Evolutionary conservation across 306 rosid species (phyloP), one percentile per base, ranked within the genome.

Genomic region (Ziziphus jujuba): DNA sequence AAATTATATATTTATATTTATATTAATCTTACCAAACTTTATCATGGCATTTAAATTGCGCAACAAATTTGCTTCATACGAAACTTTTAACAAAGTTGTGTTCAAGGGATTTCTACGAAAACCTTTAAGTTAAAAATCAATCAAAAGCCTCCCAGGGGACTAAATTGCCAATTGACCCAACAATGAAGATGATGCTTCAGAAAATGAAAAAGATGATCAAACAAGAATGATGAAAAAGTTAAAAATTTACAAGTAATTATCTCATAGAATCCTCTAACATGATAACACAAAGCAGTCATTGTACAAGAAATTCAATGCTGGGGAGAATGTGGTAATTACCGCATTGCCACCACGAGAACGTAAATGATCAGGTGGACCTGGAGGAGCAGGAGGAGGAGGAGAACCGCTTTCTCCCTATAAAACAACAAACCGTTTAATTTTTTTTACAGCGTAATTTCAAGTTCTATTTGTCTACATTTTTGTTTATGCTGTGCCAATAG

Each of bases 401-500:
- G 77, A 40, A 68, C 50, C 77, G n/a, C 73, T 74, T 31, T 84
- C 87, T 55, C 88, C 97, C 97, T 85, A 67, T 65, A 81, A 63
- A 65, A 75, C 62, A 72, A 73, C 45, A 60, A 38, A 40, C 36
- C 69, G 56, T 7, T 59, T 71, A 19, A 40, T 17, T 52, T 51
- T 17, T 24, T 2, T 38, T 61, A 8, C n/a, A n/a, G 6, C 31
- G 55, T 25, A 24, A 56, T 56, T 66, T 25, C 31, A 21, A 5
- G 16, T 3, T 9, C 20, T 23, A 21, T 23, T 12, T 55, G 31
- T 55, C 17, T 21, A 31, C 16, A 5, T 25, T 55, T 3, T 9
- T 10, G 17, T 9, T 25, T 13, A 21, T 14, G 15, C 15, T 1
- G 31, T 11, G 59, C 10, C 3, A 51, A 31, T 56, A 34, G 22